Evolutionary conservation across 768 basidiomycete species (phyloP).

Genomic region (Hemileccinum impolitum): DNA sequence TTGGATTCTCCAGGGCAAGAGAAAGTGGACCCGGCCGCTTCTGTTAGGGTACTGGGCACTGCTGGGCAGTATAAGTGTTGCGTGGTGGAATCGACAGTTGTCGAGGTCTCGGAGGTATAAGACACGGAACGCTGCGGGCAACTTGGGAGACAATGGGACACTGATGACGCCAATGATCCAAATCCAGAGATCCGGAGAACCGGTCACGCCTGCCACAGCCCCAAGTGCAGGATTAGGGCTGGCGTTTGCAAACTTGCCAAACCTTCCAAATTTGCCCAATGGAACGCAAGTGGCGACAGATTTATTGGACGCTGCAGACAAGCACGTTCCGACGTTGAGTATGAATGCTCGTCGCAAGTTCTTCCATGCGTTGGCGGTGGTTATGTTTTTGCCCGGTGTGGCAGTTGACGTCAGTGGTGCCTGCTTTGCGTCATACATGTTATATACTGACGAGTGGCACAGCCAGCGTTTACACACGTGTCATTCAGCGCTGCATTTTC

Average conservation of each 20-base stretch:
- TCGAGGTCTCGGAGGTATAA: constrained; percentile 71
- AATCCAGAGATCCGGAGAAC: constrained; percentile 19
- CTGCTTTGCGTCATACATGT: constrained; percentile 2
- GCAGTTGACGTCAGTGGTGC: constrained; percentile 74
- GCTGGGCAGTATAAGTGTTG: constrained; percentile 79
- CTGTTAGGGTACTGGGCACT: constrained; percentile 84
- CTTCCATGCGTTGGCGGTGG: constrained; percentile 92
- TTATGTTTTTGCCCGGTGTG: constrained; percentile 96
- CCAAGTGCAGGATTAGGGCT: constrained; percentile 31
- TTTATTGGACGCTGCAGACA: constrained; percentile 81
- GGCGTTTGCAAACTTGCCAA: constrained; percentile 45
- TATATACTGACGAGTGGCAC: constrained; percentile 21
- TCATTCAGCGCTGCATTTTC: constrained; percentile 95
- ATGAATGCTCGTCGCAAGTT: constrained; percentile 94
- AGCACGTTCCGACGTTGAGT: constrained; percentile 83
- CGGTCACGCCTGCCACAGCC: constrained; percentile 7
- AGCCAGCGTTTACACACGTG: constrained; percentile 97
- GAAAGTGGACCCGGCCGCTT: constrained; percentile 73
- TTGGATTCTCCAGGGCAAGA: constrained; percentile 73
- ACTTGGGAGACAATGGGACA: constrained; percentile 35
- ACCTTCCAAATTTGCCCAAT: constrained; percentile 49
- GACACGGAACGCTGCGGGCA: constrained; percentile 37
- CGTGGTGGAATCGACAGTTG: constrained; percentile 92
- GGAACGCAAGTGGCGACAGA: constrained; percentile 60
- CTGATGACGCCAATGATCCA: constrained; percentile 27